phyloP scores from a whole-genome alignment of 1,139 yeast species.

The Neolecta irregularis region DNA sequence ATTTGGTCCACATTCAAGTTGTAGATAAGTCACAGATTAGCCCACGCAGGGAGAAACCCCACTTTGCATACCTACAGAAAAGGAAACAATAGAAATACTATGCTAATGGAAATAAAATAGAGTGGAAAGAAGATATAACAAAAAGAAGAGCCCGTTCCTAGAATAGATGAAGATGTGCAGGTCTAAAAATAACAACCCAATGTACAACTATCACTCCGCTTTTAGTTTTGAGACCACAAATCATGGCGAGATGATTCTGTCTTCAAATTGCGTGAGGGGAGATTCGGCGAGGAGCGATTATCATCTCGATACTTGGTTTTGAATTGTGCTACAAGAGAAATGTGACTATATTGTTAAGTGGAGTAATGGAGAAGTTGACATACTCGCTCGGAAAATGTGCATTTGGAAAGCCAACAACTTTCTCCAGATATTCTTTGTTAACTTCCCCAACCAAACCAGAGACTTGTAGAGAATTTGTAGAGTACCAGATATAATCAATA shows the following conservation, averaged over 20 bases:
- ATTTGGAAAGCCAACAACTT: conserved; percentile 83
- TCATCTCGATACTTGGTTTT: conserved; percentile 11
- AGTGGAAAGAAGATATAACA: neutral
- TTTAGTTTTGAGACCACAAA: neutral
- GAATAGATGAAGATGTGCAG: conserved; percentile 1
- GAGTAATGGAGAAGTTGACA: conserved; percentile 23
- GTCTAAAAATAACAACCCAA: conserved; percentile 1
- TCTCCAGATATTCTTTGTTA: conserved; percentile 58
- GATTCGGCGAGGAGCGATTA: conserved; percentile 2
- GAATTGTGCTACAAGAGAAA: conserved; percentile 15
- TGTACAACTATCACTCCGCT: neutral
- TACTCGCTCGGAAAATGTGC: conserved; percentile 92
- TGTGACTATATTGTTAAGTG: conserved; percentile 9
- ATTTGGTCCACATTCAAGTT: no score
- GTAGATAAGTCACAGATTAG: no score
- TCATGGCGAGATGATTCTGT: conserved; percentile 1
- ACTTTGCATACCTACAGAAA: neutral
- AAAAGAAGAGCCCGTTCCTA: neutral
- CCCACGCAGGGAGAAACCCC: neutral
- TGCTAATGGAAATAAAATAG: neutral
- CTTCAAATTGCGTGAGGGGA: conserved; percentile 2
- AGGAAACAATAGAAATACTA: neutral
- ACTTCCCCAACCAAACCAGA: conserved; percentile 75
- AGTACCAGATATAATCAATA: conserved; percentile 91
- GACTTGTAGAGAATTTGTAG: conserved; percentile 62